These are phyloP conservation scores for Sordaria brevicollis DNA, from an alignment of 495 filamentous ascomycete genomes.

Conservation along the genomic window DNA sequence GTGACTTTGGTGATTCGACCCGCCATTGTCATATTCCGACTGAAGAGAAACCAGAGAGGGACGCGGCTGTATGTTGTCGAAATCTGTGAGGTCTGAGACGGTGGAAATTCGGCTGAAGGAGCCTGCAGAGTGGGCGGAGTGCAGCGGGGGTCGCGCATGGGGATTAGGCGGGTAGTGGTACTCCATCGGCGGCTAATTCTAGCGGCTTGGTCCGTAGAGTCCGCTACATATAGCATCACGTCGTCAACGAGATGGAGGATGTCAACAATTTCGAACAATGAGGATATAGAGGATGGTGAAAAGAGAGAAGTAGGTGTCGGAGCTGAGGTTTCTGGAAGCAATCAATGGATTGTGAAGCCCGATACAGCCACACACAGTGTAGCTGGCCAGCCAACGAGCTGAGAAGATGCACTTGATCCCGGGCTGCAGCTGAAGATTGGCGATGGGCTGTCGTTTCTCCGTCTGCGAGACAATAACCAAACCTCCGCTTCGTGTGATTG, in stretches of 20 bases:
- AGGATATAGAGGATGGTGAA: background rate
- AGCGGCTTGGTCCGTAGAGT: background rate
- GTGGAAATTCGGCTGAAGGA: slow-evolving; percentile 33
- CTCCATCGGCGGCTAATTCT: slow-evolving; percentile 10
- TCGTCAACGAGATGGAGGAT: background rate
- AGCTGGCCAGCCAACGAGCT: background rate
- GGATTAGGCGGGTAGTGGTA: slow-evolving; percentile 6
- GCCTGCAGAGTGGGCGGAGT: slow-evolving; percentile 8
- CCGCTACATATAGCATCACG: background rate
- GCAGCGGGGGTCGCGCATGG: slow-evolving; percentile 13
- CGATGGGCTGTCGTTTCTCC: background rate
- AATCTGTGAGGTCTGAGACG: slow-evolving; percentile 28
- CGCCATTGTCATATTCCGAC: slow-evolving; percentile 16
- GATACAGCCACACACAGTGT: no score
- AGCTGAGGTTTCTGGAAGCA: background rate
- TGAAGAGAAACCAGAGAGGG: slow-evolving; percentile 34
- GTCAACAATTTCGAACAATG: no score
- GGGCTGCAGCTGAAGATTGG: background rate
- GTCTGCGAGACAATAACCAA: background rate
- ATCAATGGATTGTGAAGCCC: background rate
- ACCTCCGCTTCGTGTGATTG: background rate
- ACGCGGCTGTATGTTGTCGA: slow-evolving; percentile 23
- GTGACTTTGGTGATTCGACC: background rate
- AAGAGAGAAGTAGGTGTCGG: background rate
- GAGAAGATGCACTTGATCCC: background rate